Conservation (phyloP, 1,284 basidiomycete species). For the Naganishia sp. region DNA sequence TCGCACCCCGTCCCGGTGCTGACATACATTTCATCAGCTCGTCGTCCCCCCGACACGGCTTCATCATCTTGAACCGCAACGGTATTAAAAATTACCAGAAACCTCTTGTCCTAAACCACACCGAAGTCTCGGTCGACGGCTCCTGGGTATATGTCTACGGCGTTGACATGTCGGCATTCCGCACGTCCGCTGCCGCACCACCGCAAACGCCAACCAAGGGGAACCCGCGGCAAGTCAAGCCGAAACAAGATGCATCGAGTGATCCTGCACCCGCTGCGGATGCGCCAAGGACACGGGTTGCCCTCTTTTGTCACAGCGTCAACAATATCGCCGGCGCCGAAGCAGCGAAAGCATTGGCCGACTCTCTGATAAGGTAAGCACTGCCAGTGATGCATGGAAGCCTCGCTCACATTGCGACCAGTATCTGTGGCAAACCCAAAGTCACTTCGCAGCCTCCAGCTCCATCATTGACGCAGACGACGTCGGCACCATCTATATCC, state of each 20-base stretch:
- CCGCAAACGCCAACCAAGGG: not conserved
- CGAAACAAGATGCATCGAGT: not conserved
- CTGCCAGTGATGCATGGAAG: too few relatives aligned
- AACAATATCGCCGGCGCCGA: slow-evolving; percentile 3
- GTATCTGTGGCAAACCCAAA: not conserved
- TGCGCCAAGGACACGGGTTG: slow-evolving; percentile 6
- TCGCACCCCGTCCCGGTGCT: not conserved
- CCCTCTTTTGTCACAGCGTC: slow-evolving; percentile 10
- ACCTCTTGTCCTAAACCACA: slow-evolving; percentile 6
- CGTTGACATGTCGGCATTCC: slow-evolving; percentile 8
- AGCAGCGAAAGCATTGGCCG: slow-evolving; percentile 1
- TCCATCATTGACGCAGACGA: slow-evolving; percentile 6
- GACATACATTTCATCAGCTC: not conserved
- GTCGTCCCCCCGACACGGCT: slow-evolving; percentile 3
- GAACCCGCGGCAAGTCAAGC: not conserved
- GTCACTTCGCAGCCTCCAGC: not conserved
- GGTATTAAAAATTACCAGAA: slow-evolving; percentile 26
- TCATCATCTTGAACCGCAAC: slow-evolving; percentile 29
- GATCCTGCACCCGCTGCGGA: not conserved
- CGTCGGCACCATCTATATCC: not conserved
- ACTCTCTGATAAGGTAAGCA: slow-evolving; percentile 2
- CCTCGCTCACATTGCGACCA: not conserved
- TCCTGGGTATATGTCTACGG: slow-evolving; percentile 15
- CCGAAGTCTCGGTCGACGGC: slow-evolving; percentile 2
- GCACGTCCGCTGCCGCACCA: not conserved